Evolutionary conservation across 768 basidiomycete genomes (phyloP), one percentile per base, ranked within the genome.

Genomic region (Hypsizygus marmoreus): DNA sequence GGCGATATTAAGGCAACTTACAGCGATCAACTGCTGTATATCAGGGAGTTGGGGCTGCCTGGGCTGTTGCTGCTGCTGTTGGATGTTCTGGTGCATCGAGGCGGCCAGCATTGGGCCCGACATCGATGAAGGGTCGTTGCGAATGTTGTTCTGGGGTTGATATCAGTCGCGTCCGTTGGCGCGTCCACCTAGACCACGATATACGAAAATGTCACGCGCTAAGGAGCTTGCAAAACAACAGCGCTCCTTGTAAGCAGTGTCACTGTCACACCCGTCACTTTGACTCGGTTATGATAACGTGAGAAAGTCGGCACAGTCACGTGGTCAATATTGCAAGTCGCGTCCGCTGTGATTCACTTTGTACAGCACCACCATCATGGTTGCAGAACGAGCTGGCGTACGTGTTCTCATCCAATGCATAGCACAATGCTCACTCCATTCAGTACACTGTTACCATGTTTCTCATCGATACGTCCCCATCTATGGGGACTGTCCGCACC

Each of bases 371-470:
- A 34, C 60, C 67, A 75, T 56, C 60, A 89, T 91, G 88, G 79
- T 82, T 60, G 77, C 84, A 63, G 85, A 90, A 74, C 70, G 89
- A 60, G 88, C 88, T 50, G 90, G 90, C 30, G 89, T 90, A 68
- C 42, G 82, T 67, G 22, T 16, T 35, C 8, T n/a, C 29, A 37
- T 28, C 6, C 16, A 23, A 16, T 14, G 31, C n/a, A 6, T 5
- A 4, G 38, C 17, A 37, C 38, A 60, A n/a, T 14, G 22, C 61
- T 61, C 1, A 63, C 24, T 9, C 13, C 19, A 7, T 24, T 0
- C 59, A 92, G 91, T 91, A 84, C 61, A 89, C 88, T 0, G 89
- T 88, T 1, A 88, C 87, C 16, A 85, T 92, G 80, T 97, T 93
- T 61, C 77, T 95, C 57, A 69, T 98, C 56, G 95, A 97, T 73